Percentiles rank a stretch among this genome's conserved stretches.
These are phyloP conservation scores for Flaveria robusta DNA, from an alignment of 129 eudicot species.

Conservation along the genomic window DNA sequence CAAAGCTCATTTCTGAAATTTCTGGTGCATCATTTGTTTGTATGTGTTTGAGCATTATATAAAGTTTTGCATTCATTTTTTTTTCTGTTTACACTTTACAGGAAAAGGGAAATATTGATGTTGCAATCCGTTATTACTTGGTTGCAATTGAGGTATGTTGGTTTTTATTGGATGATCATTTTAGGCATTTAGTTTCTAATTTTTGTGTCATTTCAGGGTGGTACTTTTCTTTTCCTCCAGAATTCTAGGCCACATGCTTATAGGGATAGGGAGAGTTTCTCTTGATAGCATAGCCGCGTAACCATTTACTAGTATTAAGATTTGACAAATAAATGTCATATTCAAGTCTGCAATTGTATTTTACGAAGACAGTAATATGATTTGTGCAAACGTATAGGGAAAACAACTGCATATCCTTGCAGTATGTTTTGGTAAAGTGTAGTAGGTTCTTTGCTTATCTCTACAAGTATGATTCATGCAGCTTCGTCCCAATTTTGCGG, in stretches of 20 bases:
- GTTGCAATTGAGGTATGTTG: slow-evolving; percentile 86
- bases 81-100: slow-evolving; percentile 31
- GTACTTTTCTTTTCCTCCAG: not conserved
- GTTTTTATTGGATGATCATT: not conserved
- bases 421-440: too few relatives aligned
- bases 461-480: slow-evolving; percentile 38
- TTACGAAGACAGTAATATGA: not conserved
- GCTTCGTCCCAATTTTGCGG: slow-evolving; percentile 99
- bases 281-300: not conserved
- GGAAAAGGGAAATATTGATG: slow-evolving; percentile 97
- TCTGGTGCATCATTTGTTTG: slow-evolving; percentile 7
- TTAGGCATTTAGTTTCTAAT: not conserved
- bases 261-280: slow-evolving; percentile 1
- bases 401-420: not conserved
- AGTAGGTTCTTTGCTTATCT: not conserved
- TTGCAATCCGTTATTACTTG: slow-evolving; percentile 87
- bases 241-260: slow-evolving; percentile 1
- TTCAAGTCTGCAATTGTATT: not conserved
- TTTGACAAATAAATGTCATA: slow-evolving; percentile 16
- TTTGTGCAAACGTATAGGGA: not conserved
- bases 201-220: not conserved
- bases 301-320: not conserved
- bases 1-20: not conserved
- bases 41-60: not conserved
- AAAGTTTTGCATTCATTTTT: not conserved